Evolutionary conservation across 2,329 filamentous ascomycete genomes (phyloP).

Genomic region (Thyridium curvatum): DNA sequence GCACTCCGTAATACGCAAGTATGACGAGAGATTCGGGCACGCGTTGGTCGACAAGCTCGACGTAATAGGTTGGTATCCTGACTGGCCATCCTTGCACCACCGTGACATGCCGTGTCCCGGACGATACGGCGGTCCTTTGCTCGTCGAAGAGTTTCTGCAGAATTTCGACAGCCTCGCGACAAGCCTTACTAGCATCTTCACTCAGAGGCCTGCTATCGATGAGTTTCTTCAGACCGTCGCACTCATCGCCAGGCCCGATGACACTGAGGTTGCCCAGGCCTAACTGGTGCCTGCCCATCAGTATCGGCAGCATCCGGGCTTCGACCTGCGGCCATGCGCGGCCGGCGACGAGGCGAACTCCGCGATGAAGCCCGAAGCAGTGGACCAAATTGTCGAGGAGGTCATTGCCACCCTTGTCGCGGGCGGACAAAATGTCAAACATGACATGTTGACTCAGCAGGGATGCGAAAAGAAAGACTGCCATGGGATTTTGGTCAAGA

Average conservation of each 20-base stretch:
- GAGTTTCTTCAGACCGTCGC: neutral
- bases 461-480: conserved; percentile 14
- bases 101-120: neutral
- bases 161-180: too few relatives aligned
- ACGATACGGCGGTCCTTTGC: neutral
- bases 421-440: conserved; percentile 11
- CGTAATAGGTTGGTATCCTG: conserved; percentile 14
- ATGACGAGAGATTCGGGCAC: conserved; percentile 33
- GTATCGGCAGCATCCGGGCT: neutral
- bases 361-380: conserved; percentile 11
- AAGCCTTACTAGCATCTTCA: too few relatives aligned
- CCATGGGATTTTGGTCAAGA: conserved; percentile 8
- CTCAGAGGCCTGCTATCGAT: neutral
- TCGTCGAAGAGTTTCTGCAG: neutral
- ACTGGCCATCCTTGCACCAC: conserved; percentile 11
- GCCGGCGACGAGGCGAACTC: conserved; percentile 10
- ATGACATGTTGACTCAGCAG: conserved; percentile 16
- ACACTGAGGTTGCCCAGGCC: too few relatives aligned
- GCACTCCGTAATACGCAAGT: conserved; percentile 33
- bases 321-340: conserved; percentile 2
- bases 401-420: neutral
- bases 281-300: too few relatives aligned
- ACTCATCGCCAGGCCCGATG: too few relatives aligned
- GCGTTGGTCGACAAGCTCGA: conserved; percentile 22
- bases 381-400: conserved; percentile 9